Evolutionary conservation across 768 basidiomycete genomes (phyloP), one percentile per base, ranked within the genome.

Genomic region (Psilocybe cubensis): DNA sequence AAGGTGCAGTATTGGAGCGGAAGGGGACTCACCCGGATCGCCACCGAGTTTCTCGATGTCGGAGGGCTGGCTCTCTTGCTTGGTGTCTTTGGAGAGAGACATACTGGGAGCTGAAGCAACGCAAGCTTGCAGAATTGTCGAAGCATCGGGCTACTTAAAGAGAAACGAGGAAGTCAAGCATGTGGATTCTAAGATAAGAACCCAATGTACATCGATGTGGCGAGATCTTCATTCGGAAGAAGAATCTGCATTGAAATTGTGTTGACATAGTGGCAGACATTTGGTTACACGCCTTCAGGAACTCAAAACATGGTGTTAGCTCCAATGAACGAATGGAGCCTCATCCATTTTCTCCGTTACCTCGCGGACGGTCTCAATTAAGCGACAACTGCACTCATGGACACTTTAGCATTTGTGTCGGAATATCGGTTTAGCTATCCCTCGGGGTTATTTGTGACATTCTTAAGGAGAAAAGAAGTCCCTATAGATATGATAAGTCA

Each of bases 11-110:
- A n/a, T n/a, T n/a, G 23, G 28, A 21, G 24, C 43, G 9, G 14
- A 38, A 33, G 10, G 25, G 25, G 54, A 42, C 25, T 45, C 58
- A 33, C 51, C 68, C 57, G 21, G 63, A 60, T 54, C 58, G 23
- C 40, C 45, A 42, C 14, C 52, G 59, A 44, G n/a, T 65, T 74
- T 76, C 64, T 77, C 74, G 46, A 64, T 58, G 58, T 71, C 71
- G 40, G 60, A 23, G 41, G 69, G 72, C 58, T 52, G 44, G 50
- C 51, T 48, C 45, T 66, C 65, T 46, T 66, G 64, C 67, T 72
- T 75, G 14, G 53, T 57, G 61, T 72, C 70, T 58, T 61, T 52
- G 14, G 60, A 52, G 53, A 59, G 60, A 65, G 71, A 73, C 75
- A 77, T 77, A 59, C 43, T 58, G 59, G 44, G 49, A 59, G 59